Evolutionary conservation across 345 rosid species (phyloP).

Genomic region (Gossypium herbaceum): DNA sequence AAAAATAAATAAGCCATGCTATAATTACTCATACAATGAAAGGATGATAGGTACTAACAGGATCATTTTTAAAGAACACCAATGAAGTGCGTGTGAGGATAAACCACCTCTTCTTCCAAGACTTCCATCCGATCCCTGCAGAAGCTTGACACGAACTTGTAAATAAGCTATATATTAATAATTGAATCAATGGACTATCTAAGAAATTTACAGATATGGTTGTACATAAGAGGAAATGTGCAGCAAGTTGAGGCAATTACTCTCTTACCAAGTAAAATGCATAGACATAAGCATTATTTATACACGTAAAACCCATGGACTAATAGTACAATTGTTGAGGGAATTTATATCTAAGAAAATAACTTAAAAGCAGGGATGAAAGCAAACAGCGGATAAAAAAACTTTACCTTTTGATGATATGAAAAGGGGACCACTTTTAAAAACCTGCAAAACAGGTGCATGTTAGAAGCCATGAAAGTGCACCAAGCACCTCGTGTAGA

Average conservation of each 20-base stretch:
- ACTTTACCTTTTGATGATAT: slow-evolving; percentile 86
- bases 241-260: background rate
- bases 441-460: slow-evolving; percentile 50
- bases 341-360: background rate
- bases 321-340: background rate
- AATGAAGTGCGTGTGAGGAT: slow-evolving; percentile 92
- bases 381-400: background rate
- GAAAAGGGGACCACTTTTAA: slow-evolving; percentile 94
- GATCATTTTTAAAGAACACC: slow-evolving; percentile 97
- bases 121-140: slow-evolving; percentile 98
- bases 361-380: slow-evolving; percentile 2
- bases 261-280: background rate
- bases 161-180: background rate
- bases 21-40: background rate
- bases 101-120: slow-evolving; percentile 99
- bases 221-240: background rate
- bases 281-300: background rate
- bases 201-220: background rate
- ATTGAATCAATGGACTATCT: background rate
- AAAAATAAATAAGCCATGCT: background rate
- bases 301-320: background rate
- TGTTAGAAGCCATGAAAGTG: slow-evolving; percentile 6
- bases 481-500: background rate
- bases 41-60: slow-evolving; percentile 53
- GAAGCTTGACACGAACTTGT: slow-evolving; percentile 5